phyloP scores from a whole-genome alignment of 2,329 filamentous ascomycete genomes.

The Clarireedia paspali region DNA sequence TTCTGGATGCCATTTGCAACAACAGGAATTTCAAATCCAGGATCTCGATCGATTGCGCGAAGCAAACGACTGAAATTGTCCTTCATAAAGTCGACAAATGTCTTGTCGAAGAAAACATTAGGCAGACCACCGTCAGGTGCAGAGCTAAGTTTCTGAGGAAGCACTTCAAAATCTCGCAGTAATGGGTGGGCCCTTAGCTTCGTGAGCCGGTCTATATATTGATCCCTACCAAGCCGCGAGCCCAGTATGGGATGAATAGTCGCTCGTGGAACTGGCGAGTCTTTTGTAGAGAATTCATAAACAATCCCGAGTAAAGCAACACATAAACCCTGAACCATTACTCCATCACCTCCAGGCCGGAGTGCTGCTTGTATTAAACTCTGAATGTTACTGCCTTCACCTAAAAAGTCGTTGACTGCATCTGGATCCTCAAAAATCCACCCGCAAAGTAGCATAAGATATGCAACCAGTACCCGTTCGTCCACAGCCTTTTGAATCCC shows the following conservation, averaged over 20 bases:
- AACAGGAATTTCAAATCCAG: conserved; percentile 76
- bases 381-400: conserved; percentile 88
- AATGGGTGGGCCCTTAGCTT: conserved; percentile 70
- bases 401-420: conserved; percentile 86
- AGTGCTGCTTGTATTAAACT: conserved; percentile 67
- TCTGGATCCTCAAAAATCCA: conserved; percentile 92
- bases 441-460: conserved; percentile 78
- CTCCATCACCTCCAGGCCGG: conserved; percentile 49
- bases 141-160: conserved; percentile 59
- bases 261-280: conserved; percentile 78
- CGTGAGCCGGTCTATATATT: conserved; percentile 75
- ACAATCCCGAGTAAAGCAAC: conserved; percentile 78
- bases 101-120: conserved; percentile 76
- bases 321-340: conserved; percentile 72
- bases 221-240: conserved; percentile 72
- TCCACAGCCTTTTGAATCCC: conserved; percentile 72
- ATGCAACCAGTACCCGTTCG: conserved; percentile 71
- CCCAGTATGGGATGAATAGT: conserved; percentile 74
- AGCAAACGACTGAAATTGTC: conserved; percentile 86
- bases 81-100: conserved; percentile 90
- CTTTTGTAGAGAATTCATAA: conserved; percentile 96
- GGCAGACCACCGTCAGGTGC: conserved; percentile 51
- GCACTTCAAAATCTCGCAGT: conserved; percentile 83
- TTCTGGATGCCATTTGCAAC: conserved; percentile 74
- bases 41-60: conserved; percentile 83